Evolutionary conservation across 805 yeast genomes (phyloP).

Genomic region (Kuraishia capsulata): DNA sequence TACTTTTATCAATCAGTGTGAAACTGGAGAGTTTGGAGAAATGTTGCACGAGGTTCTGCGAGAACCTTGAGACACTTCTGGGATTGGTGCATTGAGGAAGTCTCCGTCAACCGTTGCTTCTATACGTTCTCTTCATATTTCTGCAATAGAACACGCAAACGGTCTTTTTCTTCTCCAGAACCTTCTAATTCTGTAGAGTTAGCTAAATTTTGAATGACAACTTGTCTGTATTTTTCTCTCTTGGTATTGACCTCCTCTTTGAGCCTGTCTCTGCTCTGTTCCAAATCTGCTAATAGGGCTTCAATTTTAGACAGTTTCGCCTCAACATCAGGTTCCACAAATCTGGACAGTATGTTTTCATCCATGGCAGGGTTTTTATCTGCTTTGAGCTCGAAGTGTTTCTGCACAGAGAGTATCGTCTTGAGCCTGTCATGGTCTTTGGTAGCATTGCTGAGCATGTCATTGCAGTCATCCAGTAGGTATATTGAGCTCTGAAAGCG

Average conservation of each 20-base stretch:
- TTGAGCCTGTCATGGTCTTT: background rate
- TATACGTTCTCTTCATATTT: slow-evolving; percentile 6
- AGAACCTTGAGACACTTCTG: slow-evolving; percentile 5
- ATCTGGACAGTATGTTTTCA: slow-evolving; percentile 12
- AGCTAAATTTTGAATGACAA: background rate
- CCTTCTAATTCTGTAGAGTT: background rate
- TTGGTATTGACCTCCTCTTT: slow-evolving; percentile 20
- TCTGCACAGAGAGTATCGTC: background rate
- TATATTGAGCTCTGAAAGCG: background rate
- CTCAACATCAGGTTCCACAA: slow-evolving; percentile 26
- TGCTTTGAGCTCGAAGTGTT: background rate
- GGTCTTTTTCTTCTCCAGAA: background rate
- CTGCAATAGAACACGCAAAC: slow-evolving; percentile 16
- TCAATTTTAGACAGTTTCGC: slow-evolving; percentile 15
- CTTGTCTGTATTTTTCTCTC: slow-evolving; percentile 7
- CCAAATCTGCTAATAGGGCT: slow-evolving; percentile 18
- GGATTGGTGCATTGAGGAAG: background rate
- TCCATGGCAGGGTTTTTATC: background rate
- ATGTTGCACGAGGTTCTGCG: slow-evolving; percentile 24
- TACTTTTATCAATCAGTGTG: slow-evolving; percentile 49
- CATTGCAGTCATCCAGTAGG: background rate
- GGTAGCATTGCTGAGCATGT: background rate
- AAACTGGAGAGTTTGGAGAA: slow-evolving; percentile 57
- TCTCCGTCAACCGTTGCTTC: background rate
- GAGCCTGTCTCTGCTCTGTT: slow-evolving; percentile 18